phyloP scores from a whole-genome alignment of 2,329 filamentous ascomycete species.

The Colletotrichum kahawae region DNA sequence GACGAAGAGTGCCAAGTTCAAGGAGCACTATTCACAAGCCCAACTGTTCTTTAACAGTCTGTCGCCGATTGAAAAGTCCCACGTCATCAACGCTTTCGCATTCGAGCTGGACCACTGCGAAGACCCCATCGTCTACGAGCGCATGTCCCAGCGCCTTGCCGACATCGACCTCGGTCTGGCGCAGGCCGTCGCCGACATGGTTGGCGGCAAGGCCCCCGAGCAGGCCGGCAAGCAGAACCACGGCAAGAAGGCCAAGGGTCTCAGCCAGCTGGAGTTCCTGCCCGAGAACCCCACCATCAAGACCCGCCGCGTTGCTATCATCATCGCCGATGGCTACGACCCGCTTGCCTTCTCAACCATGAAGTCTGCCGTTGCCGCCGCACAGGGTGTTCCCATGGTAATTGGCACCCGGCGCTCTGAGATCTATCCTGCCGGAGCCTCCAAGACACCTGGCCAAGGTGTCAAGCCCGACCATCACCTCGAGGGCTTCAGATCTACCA shows the following conservation, averaged over 20 bases:
- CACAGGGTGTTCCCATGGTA: conserved; percentile 72
- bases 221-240: conserved; percentile 62
- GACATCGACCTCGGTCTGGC: conserved; percentile 77
- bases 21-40: conserved; percentile 78
- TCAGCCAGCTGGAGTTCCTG: conserved; percentile 73
- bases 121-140: conserved; percentile 76
- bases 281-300: conserved; percentile 70
- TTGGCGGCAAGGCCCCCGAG: conserved; percentile 66
- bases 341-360: conserved; percentile 67
- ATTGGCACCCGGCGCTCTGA: conserved; percentile 72
- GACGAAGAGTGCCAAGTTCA: conserved; percentile 74
- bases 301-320: conserved; percentile 74
- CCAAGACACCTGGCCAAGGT: conserved; percentile 55
- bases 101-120: conserved; percentile 86
- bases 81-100: conserved; percentile 63
- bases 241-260: conserved; percentile 68
- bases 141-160: conserved; percentile 69
- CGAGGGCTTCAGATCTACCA: conserved; percentile 78
- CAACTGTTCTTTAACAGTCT: conserved; percentile 86
- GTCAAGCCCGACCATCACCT: conserved; percentile 78
- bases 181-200: conserved; percentile 70
- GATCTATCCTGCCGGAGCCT: conserved; percentile 66
- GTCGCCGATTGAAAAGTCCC: conserved; percentile 67
- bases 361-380: conserved; percentile 65
- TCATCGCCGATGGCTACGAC: conserved; percentile 82